phyloP scores from a whole-genome alignment of 176 grass and related monocot species.

The Carex parvula region DNA sequence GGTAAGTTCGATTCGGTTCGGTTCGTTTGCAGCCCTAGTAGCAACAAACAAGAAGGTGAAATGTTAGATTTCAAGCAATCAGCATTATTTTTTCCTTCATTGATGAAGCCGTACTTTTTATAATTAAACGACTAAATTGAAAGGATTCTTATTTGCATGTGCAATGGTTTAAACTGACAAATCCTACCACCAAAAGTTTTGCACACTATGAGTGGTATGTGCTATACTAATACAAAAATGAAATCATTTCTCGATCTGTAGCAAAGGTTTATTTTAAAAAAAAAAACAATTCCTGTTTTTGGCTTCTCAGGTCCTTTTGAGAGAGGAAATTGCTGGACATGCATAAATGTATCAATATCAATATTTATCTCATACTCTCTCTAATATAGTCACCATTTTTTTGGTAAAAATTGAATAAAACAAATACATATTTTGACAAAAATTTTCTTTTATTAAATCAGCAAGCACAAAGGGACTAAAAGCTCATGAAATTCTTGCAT shows the following conservation, averaged over 20 bases:
- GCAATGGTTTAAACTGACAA: not conserved
- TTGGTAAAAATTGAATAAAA: not conserved
- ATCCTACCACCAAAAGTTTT: not conserved
- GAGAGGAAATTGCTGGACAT: not conserved
- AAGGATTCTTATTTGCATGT: not conserved
- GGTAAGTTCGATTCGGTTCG: too few species aligned
- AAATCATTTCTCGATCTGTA: not conserved
- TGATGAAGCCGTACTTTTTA: not conserved
- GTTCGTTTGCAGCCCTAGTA: too few species aligned
- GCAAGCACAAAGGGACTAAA: not conserved
- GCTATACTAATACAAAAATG: conserved; percentile 1
- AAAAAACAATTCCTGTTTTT: not conserved
- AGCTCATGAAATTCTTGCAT: conserved; percentile 76
- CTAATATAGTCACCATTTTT: not conserved
- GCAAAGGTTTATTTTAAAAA: not conserved
- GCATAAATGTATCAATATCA: not conserved
- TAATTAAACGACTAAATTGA: not conserved
- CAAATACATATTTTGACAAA: not conserved
- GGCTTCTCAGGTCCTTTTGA: not conserved
- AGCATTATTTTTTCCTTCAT: not conserved
- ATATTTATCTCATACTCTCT: not conserved
- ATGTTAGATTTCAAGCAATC: not conserved
- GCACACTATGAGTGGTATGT: not conserved
- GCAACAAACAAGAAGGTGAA: not conserved
- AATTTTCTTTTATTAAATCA: not conserved